phyloP scores from a whole-genome alignment of 352 stramenopile genomes.

The Globisporangium sylvaticum region DNA sequence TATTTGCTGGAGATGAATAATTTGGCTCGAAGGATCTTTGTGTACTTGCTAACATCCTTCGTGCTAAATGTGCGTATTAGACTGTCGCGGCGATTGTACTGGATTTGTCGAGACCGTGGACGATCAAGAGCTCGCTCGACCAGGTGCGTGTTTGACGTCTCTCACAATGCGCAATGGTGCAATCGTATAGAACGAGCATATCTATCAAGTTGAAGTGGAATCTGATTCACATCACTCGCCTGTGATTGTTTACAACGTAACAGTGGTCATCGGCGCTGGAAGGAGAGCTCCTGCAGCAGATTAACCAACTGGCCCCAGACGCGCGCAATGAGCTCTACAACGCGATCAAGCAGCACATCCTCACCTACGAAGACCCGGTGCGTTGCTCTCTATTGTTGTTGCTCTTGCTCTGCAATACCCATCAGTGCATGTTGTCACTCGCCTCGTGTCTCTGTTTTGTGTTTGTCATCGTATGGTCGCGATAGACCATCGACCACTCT shows the following conservation, averaged over 20 bases:
- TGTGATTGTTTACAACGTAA: not conserved
- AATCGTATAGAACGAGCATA: not conserved
- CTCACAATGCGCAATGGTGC: not conserved
- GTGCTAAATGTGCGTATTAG: slow-evolving; percentile 16
- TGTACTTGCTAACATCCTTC: slow-evolving; percentile 4
- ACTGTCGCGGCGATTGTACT: slow-evolving; percentile 65
- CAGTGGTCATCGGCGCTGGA: slow-evolving; percentile 77
- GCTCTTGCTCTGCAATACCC: not conserved
- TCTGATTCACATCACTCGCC: not conserved
- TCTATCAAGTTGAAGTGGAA: not conserved
- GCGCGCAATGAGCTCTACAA: slow-evolving; percentile 57
- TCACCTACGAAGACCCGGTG: slow-evolving; percentile 78
- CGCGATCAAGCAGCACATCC: slow-evolving; percentile 65
- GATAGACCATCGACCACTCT: slow-evolving; percentile 55
- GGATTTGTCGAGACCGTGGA: slow-evolving; percentile 74
- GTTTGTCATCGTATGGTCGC: not conserved
- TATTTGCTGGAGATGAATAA: not conserved
- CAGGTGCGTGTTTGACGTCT: slow-evolving; percentile 21
- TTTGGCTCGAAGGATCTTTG: not conserved
- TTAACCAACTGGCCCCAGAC: slow-evolving; percentile 52
- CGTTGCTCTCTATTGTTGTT: not conserved
- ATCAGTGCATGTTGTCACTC: not conserved
- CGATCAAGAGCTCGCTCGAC: slow-evolving; percentile 76
- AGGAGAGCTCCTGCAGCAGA: slow-evolving; percentile 65
- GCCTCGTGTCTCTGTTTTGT: not conserved